Base-by-base conservation (phyloP, 1,284 basidiomycete species). In the Apiotrichum mycotoxinovorans region DNA sequence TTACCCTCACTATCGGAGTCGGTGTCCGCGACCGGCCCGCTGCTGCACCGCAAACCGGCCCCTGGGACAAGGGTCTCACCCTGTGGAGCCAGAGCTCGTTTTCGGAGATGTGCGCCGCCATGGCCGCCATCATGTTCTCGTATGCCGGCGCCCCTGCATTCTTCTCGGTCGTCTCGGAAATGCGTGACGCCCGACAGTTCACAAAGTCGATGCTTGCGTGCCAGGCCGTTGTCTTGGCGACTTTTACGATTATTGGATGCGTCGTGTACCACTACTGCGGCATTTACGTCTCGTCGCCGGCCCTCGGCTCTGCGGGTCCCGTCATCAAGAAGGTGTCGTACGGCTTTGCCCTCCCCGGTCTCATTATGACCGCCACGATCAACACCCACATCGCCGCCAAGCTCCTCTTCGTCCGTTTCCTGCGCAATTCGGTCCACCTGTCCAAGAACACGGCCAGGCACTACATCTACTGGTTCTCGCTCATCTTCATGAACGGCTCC, bases 401-500 rank as follows among this genome's bases (percentile, higher is more conserved):
- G 67, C 80, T 84, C 44, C 65, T 85, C 47, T 85, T 87, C 65
- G 79, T 87, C 54, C 80, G 84, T 12, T 62, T 83, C 52, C 83
- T 87, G 66, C 80, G 84, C n/a, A 78, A 80, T 58, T 79, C 82
- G 14, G 70, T 71, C 12, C 85, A 87, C 68, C 68, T 87, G 50
- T 80, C 84, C 60, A 77, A 76, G 9, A 83, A 85, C 61, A 86
- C 84, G 0, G 11, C 76, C 14, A 74, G 81, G 5, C 85, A 85
- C 46, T 85, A 83, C 83, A 60, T 71, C 15, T 72, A 78, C 4
- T 86, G 85, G 84, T 49, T 70, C 76, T 41, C 60, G 68, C 75
- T 83, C 22, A 81, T 81, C 10, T 22, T 53, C 51, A 43, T 51
- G 42, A 51, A 51, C 25, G 41, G 43, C 14, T 44, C 34, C 20